Conservation (phyloP, 2,329 filamentous ascomycete genomes). For the Colletotrichum tanaceti region DNA sequence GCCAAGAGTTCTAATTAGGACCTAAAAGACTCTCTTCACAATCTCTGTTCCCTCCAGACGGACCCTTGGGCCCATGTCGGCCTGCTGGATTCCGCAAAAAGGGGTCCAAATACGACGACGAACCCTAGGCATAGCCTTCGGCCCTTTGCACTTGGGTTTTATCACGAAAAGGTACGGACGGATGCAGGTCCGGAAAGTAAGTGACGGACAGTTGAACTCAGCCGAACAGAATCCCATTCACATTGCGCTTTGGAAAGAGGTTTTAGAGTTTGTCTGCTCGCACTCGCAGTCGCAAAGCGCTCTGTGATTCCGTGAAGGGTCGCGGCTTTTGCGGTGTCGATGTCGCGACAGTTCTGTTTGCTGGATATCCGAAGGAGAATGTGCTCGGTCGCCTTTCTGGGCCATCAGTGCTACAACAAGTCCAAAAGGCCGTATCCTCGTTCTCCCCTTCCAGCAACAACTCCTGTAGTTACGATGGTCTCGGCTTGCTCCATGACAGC, state of each 20-base stretch:
- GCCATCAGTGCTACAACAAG: neutral
- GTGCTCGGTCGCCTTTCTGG: no score
- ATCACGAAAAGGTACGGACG: neutral
- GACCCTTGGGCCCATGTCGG: neutral
- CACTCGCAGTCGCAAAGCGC: neutral
- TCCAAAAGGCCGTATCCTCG: neutral
- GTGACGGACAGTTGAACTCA: neutral
- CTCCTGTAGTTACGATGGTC: no score
- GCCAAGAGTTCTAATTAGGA: no score
- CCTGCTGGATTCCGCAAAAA: no score
- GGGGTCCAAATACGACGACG: neutral
- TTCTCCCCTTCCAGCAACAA: no score
- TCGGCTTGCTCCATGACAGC: no score
- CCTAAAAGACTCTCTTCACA: no score
- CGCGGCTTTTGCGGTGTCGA: neutral
- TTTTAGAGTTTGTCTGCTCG: neutral
- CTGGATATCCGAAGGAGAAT: neutral
- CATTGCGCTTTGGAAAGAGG: neutral
- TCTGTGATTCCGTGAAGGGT: neutral
- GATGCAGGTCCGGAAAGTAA: neutral
- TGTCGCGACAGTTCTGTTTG: neutral
- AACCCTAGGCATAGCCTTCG: neutral
- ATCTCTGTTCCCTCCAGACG: neutral
- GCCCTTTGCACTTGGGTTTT: neutral
- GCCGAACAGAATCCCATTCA: neutral